phyloP scores from a whole-genome alignment of 352 stramenopile genomes.

The Phytopythium oedochilum region DNA sequence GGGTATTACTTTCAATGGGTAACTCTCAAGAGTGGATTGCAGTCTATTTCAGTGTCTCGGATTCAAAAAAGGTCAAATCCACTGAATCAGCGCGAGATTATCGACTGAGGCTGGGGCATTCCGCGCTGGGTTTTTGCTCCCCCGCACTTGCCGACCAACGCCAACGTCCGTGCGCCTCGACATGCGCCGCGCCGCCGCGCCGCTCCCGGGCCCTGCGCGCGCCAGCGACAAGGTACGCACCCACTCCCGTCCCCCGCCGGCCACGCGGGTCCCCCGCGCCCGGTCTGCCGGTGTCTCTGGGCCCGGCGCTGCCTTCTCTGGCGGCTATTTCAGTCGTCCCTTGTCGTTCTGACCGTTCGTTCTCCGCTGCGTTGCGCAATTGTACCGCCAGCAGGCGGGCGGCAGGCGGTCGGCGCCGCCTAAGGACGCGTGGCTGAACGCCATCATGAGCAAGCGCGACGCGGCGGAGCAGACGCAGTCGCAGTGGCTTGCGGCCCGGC shows the following conservation, averaged over 20 bases:
- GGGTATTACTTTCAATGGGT: too few species aligned
- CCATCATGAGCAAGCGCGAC: conserved; percentile 65
- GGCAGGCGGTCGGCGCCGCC: conserved; percentile 17
- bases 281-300: neutral
- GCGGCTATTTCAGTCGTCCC: too few species aligned
- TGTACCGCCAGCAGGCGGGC: neutral
- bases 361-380: too few species aligned
- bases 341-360: too few species aligned
- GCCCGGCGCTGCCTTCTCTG: too few species aligned
- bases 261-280: neutral
- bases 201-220: neutral
- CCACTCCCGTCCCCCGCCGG: neutral
- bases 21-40: too few species aligned
- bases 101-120: too few species aligned
- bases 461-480: too few species aligned
- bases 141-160: neutral
- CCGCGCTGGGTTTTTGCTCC: neutral
- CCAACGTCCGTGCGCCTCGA: neutral
- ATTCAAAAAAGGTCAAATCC: too few species aligned
- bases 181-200: conserved; percentile 5
- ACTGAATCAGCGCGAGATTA: too few species aligned
- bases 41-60: too few species aligned
- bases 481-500: neutral
- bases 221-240: neutral
- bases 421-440: conserved; percentile 68